Evolutionary conservation across 208 protist species (phyloP).

Genomic region (Leishmania arabica): DNA sequence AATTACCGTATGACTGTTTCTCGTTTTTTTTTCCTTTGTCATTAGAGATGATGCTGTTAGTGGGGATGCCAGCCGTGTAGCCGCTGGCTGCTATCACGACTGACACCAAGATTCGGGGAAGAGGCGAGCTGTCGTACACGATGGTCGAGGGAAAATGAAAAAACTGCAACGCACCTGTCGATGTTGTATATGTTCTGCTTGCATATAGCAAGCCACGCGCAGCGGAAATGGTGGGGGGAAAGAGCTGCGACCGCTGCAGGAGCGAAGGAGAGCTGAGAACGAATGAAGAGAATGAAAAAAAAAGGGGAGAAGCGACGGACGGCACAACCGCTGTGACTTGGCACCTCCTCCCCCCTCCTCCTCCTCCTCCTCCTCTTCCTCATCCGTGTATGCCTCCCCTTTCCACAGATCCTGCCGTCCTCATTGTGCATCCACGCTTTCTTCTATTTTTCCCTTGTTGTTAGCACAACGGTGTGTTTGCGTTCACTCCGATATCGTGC

Average conservation of each 20-base stretch:
- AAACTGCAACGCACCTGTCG: not conserved
- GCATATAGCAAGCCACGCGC: not conserved
- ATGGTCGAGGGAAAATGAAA: not conserved
- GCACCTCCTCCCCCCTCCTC: not conserved
- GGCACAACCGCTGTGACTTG: not conserved
- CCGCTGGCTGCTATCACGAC: not conserved
- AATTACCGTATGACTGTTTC: not conserved
- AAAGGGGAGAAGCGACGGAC: not conserved
- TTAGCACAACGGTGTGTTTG: not conserved
- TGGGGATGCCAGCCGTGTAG: not conserved
- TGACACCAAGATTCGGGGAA: not conserved
- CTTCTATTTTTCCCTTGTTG: not conserved
- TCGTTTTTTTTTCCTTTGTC: not conserved
- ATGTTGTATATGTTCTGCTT: not conserved
- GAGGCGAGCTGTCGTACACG: not conserved
- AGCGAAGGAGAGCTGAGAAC: not conserved
- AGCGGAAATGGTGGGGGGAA: not conserved
- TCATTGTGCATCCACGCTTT: not conserved
- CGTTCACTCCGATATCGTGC: constrained; percentile 64
- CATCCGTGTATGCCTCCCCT: not conserved
- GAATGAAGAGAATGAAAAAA: not conserved
- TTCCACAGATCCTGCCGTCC: not conserved
- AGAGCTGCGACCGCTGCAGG: not conserved
- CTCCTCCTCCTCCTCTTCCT: constrained; percentile 1
- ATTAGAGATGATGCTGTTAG: not conserved